A percentile compares a stretch with the other conserved stretches of the same genome.
These are phyloP conservation scores for Penicillium sp. DNA, from an alignment of 2,329 filamentous ascomycete genomes.

Conservation along the genomic window DNA sequence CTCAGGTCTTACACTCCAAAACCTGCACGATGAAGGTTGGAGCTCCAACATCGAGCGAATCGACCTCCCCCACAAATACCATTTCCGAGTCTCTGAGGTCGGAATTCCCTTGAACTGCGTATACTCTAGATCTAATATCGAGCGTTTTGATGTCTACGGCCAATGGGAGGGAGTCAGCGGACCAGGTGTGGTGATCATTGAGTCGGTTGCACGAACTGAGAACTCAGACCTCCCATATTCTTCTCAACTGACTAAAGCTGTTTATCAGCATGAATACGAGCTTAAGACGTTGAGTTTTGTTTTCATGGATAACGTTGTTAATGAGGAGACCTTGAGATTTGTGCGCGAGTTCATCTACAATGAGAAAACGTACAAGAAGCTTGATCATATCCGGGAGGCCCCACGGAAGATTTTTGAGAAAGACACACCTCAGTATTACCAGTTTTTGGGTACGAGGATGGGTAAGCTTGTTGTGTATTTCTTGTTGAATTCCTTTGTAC, in stretches of 20 bases:
- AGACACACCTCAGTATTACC: not conserved
- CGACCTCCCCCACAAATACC: not conserved
- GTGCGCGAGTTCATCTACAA: not conserved
- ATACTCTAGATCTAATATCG: not conserved
- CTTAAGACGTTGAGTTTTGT: not conserved
- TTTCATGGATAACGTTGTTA: not conserved
- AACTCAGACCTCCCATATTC: not conserved
- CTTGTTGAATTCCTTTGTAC: not conserved
- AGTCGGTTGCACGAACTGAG: not conserved
- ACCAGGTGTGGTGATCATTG: not conserved
- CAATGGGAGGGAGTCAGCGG: not conserved
- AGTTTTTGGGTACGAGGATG: constrained; percentile 3
- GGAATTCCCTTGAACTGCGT: not conserved
- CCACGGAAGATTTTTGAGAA: not conserved
- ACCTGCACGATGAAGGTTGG: too few species aligned
- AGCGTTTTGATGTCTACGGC: not conserved
- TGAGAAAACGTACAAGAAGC: too few species aligned
- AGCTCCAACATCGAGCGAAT: not conserved
- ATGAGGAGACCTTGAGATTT: not conserved
- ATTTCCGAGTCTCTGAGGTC: not conserved
- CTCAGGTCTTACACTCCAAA: too few species aligned
- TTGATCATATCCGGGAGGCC: not conserved
- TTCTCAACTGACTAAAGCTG: constrained; percentile 1
- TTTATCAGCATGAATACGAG: not conserved
- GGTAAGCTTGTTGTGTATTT: constrained; percentile 5